Evolutionary conservation across 306 rosid species (phyloP).

Genomic region (Sophora flavescens): DNA sequence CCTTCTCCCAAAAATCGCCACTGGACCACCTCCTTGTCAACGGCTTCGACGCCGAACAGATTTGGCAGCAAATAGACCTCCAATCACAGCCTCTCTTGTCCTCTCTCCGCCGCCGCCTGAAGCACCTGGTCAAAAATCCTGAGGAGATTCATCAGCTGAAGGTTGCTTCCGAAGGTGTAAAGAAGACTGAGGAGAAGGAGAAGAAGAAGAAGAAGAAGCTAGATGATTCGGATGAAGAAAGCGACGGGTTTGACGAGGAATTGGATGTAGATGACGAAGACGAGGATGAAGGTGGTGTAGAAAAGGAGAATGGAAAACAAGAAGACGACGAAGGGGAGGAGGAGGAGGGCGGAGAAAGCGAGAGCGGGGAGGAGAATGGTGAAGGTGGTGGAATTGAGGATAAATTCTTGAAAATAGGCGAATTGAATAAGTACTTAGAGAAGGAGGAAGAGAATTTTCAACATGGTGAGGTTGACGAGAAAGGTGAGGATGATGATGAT

Average conservation of each 20-base stretch:
- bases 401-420: slow-evolving; percentile 73
- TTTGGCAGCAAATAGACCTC: slow-evolving; percentile 96
- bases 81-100: slow-evolving; percentile 82
- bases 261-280: slow-evolving; percentile 58
- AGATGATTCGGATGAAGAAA: slow-evolving; percentile 40
- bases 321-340: slow-evolving; percentile 27
- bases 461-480: slow-evolving; percentile 54
- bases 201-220: neutral
- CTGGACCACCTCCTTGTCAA: slow-evolving; percentile 77
- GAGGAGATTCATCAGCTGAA: slow-evolving; percentile 57
- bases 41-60: slow-evolving; percentile 93
- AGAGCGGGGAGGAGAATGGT: slow-evolving; percentile 33
- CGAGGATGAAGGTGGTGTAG: slow-evolving; percentile 47
- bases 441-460: slow-evolving; percentile 70
- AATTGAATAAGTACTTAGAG: slow-evolving; percentile 70
- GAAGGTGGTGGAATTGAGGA: slow-evolving; percentile 72
- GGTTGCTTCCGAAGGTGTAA: slow-evolving; percentile 42
- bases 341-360: slow-evolving; percentile 20
- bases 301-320: slow-evolving; percentile 6
- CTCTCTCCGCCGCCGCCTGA: slow-evolving; percentile 71
- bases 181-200: slow-evolving; percentile 42
- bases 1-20: slow-evolving; percentile 72
- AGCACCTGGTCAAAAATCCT: slow-evolving; percentile 64
- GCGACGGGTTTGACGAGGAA: slow-evolving; percentile 63
- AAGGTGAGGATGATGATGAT: slow-evolving; percentile 34